phyloP scores from a whole-genome alignment of 169 alveolate genomes.

The Plasmodium gallinaceum region DNA sequence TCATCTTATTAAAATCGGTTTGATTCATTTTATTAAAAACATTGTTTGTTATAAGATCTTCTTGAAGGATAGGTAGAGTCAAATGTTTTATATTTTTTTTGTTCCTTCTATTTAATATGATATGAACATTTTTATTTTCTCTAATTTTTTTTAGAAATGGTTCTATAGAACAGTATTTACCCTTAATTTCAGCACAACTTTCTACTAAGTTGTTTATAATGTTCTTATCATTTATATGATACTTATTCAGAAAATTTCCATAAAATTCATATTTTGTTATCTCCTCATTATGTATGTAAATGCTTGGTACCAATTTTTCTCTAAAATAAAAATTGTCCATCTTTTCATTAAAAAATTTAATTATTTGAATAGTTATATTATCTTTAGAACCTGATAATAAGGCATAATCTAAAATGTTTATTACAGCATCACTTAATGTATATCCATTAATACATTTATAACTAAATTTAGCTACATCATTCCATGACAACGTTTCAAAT shows the following conservation, averaged over 20 bases:
- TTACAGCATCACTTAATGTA: constrained; percentile 70
- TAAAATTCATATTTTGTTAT: constrained; percentile 65
- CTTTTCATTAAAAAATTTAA: constrained; percentile 63
- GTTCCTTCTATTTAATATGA: constrained; percentile 58
- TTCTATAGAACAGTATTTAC: constrained; percentile 21
- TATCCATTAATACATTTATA: constrained; percentile 52
- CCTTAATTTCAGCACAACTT: constrained; percentile 50
- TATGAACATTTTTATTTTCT: constrained; percentile 67
- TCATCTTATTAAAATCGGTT: constrained; percentile 42
- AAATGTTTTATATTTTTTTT: constrained; percentile 52
- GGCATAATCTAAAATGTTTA: constrained; percentile 64
- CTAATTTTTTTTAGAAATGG: constrained; percentile 69
- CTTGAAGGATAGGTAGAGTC: constrained; percentile 58
- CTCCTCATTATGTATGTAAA: constrained; percentile 55
- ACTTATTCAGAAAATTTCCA: constrained; percentile 57
- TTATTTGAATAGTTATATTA: constrained; percentile 65
- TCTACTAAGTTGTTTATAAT: constrained; percentile 62
- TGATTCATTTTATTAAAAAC: constrained; percentile 60
- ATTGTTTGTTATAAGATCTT: constrained; percentile 48
- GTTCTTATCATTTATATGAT: constrained; percentile 62
- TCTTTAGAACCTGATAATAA: constrained; percentile 69
- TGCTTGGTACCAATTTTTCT: constrained; percentile 52
- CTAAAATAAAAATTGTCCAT: constrained; percentile 44
- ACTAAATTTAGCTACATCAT: constrained; percentile 71
- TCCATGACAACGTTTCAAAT: constrained; percentile 74